Evolutionary conservation across 768 basidiomycete genomes (phyloP).

Genomic region (Hirschioporus abietinus): DNA sequence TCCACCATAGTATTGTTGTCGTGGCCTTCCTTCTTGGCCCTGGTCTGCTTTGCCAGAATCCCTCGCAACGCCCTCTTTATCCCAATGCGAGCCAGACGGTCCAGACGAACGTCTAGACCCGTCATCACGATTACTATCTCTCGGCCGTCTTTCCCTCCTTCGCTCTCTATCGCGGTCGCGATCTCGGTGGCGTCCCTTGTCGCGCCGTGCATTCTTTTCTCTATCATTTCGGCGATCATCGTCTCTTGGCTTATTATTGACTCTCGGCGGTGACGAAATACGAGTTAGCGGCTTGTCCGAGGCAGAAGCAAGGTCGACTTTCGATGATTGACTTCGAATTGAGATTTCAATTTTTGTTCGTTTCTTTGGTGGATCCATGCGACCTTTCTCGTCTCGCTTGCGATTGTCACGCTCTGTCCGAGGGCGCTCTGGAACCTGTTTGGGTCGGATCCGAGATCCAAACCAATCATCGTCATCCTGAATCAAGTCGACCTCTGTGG

Average conservation of each 20-base stretch:
- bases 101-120: background rate
- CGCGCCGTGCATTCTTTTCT: background rate
- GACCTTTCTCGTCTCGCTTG: background rate
- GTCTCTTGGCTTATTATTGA: background rate
- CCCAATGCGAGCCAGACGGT: background rate
- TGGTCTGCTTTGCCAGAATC: background rate
- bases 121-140: background rate
- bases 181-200: background rate
- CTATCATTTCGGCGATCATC: background rate
- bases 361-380: background rate
- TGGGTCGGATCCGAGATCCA: constrained; percentile 20
- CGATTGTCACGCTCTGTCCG: background rate
- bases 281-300: background rate
- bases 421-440: no score
- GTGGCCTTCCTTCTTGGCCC: background rate
- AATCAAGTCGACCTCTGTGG: constrained; percentile 34
- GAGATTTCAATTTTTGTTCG: background rate
- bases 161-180: background rate
- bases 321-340: background rate
- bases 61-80: background rate
- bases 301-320: background rate
- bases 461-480: constrained; percentile 73
- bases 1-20: background rate
- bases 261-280: background rate
- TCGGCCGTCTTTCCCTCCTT: background rate